These are phyloP conservation scores for Nitzschia palea DNA, from an alignment of 108 stramenopile species.

Conservation along the genomic window DNA sequence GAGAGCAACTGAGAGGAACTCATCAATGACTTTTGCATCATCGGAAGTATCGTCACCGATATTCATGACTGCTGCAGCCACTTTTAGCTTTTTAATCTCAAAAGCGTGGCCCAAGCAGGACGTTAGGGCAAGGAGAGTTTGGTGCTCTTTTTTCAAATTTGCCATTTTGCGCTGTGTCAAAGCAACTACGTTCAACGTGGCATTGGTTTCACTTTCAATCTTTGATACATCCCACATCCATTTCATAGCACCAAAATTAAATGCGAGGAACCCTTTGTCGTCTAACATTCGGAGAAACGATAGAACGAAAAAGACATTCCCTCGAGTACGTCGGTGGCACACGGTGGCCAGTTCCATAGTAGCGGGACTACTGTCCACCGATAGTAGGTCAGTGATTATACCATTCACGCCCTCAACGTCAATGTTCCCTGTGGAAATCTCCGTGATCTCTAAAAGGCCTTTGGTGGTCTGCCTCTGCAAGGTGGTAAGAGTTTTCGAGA, in stretches of 20 bases:
- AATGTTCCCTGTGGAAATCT: neutral
- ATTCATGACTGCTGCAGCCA: slow-evolving; percentile 6
- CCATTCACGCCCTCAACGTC: slow-evolving; percentile 1
- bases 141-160: slow-evolving; percentile 19
- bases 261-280: neutral
- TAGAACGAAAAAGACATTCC: slow-evolving; percentile 13
- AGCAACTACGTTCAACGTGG: slow-evolving; percentile 12
- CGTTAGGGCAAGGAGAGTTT: slow-evolving; percentile 27
- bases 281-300: slow-evolving; percentile 11
- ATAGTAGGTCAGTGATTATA: slow-evolving; percentile 2
- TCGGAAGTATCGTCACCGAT: slow-evolving; percentile 15
- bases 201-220: neutral
- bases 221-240: slow-evolving; percentile 13
- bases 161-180: slow-evolving; percentile 40
- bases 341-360: slow-evolving; percentile 4
- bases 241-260: neutral
- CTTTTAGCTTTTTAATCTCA: slow-evolving; percentile 13
- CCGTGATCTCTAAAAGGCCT: neutral
- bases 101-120: slow-evolving; percentile 48
- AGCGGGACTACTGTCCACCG: neutral
- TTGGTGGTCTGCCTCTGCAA: neutral
- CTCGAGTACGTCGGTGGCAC: slow-evolving; percentile 5
- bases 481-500: neutral
- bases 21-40: slow-evolving; percentile 10
- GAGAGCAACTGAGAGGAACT: neutral